Conservation (phyloP, 2,329 filamentous ascomycete species). For the Exophiala phaeomuriformis region DNA sequence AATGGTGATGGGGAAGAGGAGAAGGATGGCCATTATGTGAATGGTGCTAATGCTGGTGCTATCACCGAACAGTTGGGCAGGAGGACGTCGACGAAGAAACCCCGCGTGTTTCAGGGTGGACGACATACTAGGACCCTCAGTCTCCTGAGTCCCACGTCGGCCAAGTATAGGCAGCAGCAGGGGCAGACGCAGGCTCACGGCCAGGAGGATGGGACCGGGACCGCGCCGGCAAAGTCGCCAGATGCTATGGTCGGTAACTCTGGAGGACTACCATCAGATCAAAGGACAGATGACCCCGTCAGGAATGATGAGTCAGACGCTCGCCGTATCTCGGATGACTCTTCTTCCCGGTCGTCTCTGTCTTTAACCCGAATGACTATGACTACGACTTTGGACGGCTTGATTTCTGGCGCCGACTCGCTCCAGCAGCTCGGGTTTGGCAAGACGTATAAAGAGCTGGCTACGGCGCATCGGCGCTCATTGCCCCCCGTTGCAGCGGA, state of each 20-base stretch:
- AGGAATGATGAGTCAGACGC: too few relatives aligned
- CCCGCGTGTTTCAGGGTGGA: slow-evolving; percentile 57
- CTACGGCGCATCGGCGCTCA: slow-evolving; percentile 35
- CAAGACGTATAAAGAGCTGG: slow-evolving; percentile 33
- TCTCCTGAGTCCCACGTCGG: slow-evolving; percentile 51
- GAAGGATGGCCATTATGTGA: too few relatives aligned
- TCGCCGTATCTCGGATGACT: too few relatives aligned
- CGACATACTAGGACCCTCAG: slow-evolving; percentile 64
- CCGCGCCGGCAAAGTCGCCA: background rate
- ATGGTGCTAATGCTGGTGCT: too few relatives aligned
- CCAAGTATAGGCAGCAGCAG: background rate
- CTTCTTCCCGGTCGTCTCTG: background rate
- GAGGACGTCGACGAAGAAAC: slow-evolving; percentile 22
- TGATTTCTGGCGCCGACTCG: slow-evolving; percentile 20
- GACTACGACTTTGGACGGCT: slow-evolving; percentile 16
- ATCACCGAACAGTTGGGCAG: background rate
- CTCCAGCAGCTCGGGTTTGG: slow-evolving; percentile 21
- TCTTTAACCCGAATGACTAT: slow-evolving; percentile 14
- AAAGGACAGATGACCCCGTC: too few relatives aligned
- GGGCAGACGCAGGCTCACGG: too few relatives aligned
- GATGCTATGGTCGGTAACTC: background rate
- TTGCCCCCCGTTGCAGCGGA: slow-evolving; percentile 44
- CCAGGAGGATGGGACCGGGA: background rate
- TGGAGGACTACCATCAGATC: too few relatives aligned
- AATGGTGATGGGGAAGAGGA: too few relatives aligned